These are phyloP conservation scores for Xerocomus cyaneibrunnescens DNA, from an alignment of 1,284 basidiomycete species.

Conservation along the genomic window DNA sequence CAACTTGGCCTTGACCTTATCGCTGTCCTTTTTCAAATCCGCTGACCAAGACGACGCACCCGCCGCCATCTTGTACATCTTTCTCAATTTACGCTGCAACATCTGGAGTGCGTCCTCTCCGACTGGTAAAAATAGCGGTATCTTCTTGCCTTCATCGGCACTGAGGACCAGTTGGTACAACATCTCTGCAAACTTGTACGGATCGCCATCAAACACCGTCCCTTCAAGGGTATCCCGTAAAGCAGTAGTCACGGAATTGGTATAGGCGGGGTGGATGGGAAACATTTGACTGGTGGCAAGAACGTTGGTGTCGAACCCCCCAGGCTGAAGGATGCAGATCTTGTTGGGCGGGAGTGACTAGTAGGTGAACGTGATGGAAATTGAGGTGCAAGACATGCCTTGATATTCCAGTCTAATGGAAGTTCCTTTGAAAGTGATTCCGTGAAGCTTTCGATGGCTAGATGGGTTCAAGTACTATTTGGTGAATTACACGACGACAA, in stretches of 20 bases:
- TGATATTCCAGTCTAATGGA: conserved; percentile 24
- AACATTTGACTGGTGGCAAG: background rate
- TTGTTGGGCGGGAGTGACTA: background rate
- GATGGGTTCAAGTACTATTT: background rate
- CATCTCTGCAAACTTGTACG: conserved; percentile 14
- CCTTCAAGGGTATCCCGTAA: background rate
- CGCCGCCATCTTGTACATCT: background rate
- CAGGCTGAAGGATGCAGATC: conserved; percentile 23
- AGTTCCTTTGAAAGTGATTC: conserved; percentile 17
- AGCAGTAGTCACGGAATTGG: background rate
- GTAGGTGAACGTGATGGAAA: background rate
- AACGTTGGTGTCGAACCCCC: conserved; percentile 14
- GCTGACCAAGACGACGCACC: conserved; percentile 13
- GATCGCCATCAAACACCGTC: conserved; percentile 12
- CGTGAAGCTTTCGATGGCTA: conserved; percentile 19
- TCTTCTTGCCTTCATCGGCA: background rate
- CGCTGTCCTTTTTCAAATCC: conserved; percentile 13
- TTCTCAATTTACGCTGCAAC: conserved; percentile 1
- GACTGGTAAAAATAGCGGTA: conserved; percentile 15
- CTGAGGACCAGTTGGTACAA: conserved; percentile 12
- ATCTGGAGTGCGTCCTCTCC: conserved; percentile 17
- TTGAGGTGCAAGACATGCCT: background rate
- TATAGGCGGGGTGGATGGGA: conserved; percentile 16
- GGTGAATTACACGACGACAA: background rate
- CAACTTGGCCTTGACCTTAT: conserved; percentile 4